Evolutionary conservation across 1,139 yeast species (phyloP), one percentile per base, ranked within the genome.

Genomic region (Lodderomyces jiufengensis): DNA sequence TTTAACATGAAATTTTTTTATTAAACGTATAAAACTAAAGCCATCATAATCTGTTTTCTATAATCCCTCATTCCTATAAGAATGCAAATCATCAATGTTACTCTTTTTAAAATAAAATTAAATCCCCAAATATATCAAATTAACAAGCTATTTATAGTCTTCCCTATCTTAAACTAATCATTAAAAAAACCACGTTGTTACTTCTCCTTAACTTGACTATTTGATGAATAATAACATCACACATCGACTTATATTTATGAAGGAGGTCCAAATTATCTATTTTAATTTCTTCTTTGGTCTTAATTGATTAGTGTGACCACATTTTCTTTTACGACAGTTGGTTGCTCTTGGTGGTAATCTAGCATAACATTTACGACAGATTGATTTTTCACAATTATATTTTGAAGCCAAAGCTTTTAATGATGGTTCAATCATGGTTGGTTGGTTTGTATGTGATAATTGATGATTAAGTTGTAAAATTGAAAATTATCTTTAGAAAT

Each of bases 301-400:
- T 76, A 92, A 86, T 81, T 92, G 98, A 82, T 92, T 92, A 73
- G 96, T 80, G 95, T 92, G 98, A 66, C 98, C 98, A 77, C 98
- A 92, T 84, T 92, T 92, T 87, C 97, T 88, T 97, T 92, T 92
- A 82, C 98, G 88, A 84, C 98, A 92, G 96, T 92, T 92, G 76
- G 97, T 92, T 62, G 98, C 98, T 84, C 97, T 92, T 74, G 97
- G 96, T 67, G 98, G 98, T 69, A 92, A 88, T 83, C 98, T 94
- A 63, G 98, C 97, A 84, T 92, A 92, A 81, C 98, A 92, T 74
- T 88, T 86, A 78, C 98, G 95, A 82, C 98, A 92, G 70, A 92
- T 92, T 57, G 96, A 73, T 79, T 92, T 92, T 59, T 92, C 98
- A 82, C 97, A 92, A 95, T 92, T 92, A 88, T 85, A 92, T 79